phyloP scores from a whole-genome alignment of 768 basidiomycete genomes.

The Podaxis carcinomalis region DNA sequence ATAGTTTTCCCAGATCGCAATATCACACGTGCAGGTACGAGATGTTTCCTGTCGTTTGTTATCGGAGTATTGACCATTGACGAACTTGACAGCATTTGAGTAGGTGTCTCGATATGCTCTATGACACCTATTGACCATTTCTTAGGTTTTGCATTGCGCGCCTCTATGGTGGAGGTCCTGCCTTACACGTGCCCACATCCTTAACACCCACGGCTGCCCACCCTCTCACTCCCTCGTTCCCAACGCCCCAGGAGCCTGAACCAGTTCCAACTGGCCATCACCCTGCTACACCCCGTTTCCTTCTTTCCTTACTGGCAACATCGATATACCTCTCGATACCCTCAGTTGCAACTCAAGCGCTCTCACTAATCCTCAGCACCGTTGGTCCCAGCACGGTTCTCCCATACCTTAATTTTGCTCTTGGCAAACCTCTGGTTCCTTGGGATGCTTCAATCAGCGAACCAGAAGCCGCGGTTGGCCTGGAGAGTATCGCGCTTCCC shows the following conservation, averaged over 20 bases:
- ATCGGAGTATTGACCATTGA: background rate
- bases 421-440: conserved; percentile 59
- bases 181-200: conserved; percentile 59
- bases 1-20: conserved; percentile 81
- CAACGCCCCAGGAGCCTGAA: conserved; percentile 22
- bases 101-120: conserved; percentile 35
- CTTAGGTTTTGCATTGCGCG: conserved; percentile 78
- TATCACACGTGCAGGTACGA: conserved; percentile 81
- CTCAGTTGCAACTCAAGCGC: conserved; percentile 66
- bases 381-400: conserved; percentile 76
- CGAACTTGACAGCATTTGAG: conserved; percentile 69
- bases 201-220: conserved; percentile 60
- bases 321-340: conserved; percentile 84
- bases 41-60: background rate
- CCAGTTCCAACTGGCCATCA: conserved; percentile 53
- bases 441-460: conserved; percentile 33
- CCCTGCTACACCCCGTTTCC: conserved; percentile 73
- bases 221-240: conserved; percentile 71
- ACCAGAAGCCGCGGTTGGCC: conserved; percentile 59
- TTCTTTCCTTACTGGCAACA: conserved; percentile 84
- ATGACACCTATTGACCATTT: conserved; percentile 5
- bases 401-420: conserved; percentile 78
- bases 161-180: conserved; percentile 84
- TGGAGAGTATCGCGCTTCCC: conserved; percentile 61
- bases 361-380: conserved; percentile 66